These are phyloP conservation scores for Podospora anserina DNA, from an alignment of 495 filamentous ascomycete species.

Conservation along the genomic window DNA sequence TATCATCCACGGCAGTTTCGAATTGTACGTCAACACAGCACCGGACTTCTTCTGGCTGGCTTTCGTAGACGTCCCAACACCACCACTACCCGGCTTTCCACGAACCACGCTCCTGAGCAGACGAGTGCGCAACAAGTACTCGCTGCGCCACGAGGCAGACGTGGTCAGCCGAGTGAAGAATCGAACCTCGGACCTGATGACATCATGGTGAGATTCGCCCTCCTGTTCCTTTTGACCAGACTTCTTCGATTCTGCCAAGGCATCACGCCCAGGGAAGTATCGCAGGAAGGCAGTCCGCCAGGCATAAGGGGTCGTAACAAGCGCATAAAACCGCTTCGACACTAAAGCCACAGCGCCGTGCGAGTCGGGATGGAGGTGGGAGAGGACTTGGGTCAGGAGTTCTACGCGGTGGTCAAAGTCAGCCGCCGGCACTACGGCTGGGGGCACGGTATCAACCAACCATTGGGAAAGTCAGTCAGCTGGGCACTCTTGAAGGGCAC, in stretches of 20 bases:
- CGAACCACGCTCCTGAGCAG: slow-evolving; percentile 73
- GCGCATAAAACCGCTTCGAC: slow-evolving; percentile 73
- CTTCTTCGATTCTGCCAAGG: slow-evolving; percentile 34
- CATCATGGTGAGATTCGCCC: slow-evolving; percentile 48
- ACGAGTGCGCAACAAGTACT: slow-evolving; percentile 85
- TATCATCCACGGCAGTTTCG: slow-evolving; percentile 68
- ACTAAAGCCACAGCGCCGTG: slow-evolving; percentile 75
- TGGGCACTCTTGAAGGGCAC: slow-evolving; percentile 45
- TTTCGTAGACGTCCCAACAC: slow-evolving; percentile 35
- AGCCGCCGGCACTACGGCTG: slow-evolving; percentile 9
- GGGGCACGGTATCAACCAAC: slow-evolving; percentile 45
- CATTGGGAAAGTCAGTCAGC: slow-evolving; percentile 74
- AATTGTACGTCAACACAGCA: slow-evolving; percentile 71
- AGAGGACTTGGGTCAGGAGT: slow-evolving; percentile 86
- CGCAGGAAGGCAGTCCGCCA: slow-evolving; percentile 88
- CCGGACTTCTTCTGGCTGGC: slow-evolving; percentile 52
- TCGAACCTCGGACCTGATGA: slow-evolving; percentile 58
- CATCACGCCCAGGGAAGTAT: slow-evolving; percentile 74
- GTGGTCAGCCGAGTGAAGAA: slow-evolving; percentile 75
- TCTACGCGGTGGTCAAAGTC: slow-evolving; percentile 51
- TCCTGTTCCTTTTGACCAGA: slow-evolving; percentile 37
- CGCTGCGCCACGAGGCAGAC: slow-evolving; percentile 83
- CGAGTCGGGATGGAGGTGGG: slow-evolving; percentile 77
- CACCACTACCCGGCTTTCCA: slow-evolving; percentile 58
- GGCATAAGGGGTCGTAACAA: slow-evolving; percentile 84